Percentiles rank a stretch among this genome's conserved stretches.
phyloP scores from a whole-genome alignment of 257 asterid genomes.

The Lycium ferocissimum region DNA sequence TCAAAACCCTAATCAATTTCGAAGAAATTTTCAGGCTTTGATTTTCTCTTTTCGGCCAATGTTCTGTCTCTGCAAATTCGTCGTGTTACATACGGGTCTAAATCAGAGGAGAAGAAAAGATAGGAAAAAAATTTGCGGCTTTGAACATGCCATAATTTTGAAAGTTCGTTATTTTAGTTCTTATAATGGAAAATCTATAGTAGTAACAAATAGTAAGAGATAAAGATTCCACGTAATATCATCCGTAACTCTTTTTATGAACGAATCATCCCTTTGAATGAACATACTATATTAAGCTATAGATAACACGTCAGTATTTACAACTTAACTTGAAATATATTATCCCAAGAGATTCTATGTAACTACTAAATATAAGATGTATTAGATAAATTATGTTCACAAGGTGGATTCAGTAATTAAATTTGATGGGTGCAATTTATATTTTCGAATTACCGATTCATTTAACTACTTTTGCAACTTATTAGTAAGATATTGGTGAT shows the following conservation, averaged over 20 bases:
- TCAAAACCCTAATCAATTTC: constrained; percentile 23
- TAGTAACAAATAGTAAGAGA: no score
- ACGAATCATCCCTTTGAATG: no score
- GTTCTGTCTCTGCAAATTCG: not conserved
- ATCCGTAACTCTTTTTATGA: no score
- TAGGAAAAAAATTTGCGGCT: not conserved
- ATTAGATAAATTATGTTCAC: not conserved
- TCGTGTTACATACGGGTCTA: not conserved
- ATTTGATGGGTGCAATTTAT: not conserved
- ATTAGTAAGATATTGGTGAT: no score
- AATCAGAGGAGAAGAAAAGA: not conserved
- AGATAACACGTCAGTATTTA: not conserved
- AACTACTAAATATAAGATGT: not conserved
- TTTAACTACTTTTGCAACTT: no score
- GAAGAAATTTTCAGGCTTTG: not conserved
- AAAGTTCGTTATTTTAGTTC: not conserved
- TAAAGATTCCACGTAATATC: no score
- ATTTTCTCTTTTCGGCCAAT: constrained; percentile 20
- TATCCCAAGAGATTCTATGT: not conserved
- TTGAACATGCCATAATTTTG: not conserved
- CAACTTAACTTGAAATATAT: not conserved
- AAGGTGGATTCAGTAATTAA: no score
- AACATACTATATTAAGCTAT: not conserved
- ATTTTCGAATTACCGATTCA: no score
- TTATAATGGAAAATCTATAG: no score